Percentiles rank a stretch among this genome's conserved stretches.
phyloP scores from a whole-genome alignment of 2,329 filamentous ascomycete species.

The Seiridium unicorne region DNA sequence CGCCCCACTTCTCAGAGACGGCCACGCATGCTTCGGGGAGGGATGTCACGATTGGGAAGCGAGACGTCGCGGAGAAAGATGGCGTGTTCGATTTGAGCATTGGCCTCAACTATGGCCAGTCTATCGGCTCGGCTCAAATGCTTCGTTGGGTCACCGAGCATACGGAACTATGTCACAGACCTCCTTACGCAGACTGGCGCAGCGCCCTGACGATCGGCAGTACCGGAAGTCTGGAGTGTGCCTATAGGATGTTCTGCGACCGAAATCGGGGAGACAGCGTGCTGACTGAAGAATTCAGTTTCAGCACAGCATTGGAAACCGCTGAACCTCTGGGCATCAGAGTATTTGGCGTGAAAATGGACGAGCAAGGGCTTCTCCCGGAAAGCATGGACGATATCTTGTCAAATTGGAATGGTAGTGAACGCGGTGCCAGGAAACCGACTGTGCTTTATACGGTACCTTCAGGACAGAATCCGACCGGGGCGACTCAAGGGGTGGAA shows the following conservation, averaged over 20 bases:
- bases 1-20: slow-evolving; percentile 55
- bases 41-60: slow-evolving; percentile 71
- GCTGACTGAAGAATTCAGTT: slow-evolving; percentile 88
- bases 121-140: slow-evolving; percentile 81
- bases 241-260: slow-evolving; percentile 77
- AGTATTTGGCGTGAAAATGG: slow-evolving; percentile 49
- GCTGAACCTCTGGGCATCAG: slow-evolving; percentile 51
- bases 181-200: slow-evolving; percentile 88
- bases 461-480: slow-evolving; percentile 88
- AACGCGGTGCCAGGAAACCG: slow-evolving; percentile 44
- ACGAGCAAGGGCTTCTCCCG: slow-evolving; percentile 53
- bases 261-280: slow-evolving; percentile 70
- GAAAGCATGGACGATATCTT: slow-evolving; percentile 51
- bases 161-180: slow-evolving; percentile 84
- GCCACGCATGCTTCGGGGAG: slow-evolving; percentile 38
- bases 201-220: slow-evolving; percentile 81
- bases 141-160: slow-evolving; percentile 92
- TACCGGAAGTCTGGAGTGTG: slow-evolving; percentile 82
- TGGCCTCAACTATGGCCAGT: slow-evolving; percentile 90
- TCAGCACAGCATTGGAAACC: slow-evolving; percentile 68
- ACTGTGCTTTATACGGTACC: slow-evolving; percentile 60
- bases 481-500: slow-evolving; percentile 70
- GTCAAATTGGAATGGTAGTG: slow-evolving; percentile 44
- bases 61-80: slow-evolving; percentile 59
- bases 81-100: slow-evolving; percentile 73